Evolutionary conservation across 2,329 filamentous ascomycete species (phyloP).

Genomic region (Berkeleyomyces rouxiae): DNA sequence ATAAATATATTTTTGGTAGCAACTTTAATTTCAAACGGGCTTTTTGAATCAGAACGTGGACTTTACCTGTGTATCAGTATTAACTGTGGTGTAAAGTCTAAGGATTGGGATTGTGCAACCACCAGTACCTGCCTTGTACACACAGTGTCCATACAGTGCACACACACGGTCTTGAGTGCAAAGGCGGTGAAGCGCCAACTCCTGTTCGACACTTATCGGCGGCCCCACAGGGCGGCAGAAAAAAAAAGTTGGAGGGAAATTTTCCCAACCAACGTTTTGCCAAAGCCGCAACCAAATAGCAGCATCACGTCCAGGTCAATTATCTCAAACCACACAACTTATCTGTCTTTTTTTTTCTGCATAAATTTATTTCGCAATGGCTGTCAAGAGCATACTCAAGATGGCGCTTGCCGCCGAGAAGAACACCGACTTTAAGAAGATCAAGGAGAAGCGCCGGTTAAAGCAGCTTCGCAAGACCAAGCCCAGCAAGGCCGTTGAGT

Average conservation of each 20-base stretch:
- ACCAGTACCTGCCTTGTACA: too few species aligned
- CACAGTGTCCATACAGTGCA: neutral
- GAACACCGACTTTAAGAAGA: constrained; percentile 34
- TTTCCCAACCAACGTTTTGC: constrained; percentile 4
- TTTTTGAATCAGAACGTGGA: too few species aligned
- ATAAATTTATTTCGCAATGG: constrained; percentile 19
- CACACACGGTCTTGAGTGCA: neutral
- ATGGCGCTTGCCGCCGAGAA: constrained; percentile 39
- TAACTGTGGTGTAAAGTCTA: too few species aligned
- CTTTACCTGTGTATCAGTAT: too few species aligned
- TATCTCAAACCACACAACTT: neutral
- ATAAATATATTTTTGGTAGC: too few species aligned
- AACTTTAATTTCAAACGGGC: too few species aligned
- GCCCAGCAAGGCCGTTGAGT: constrained; percentile 18
- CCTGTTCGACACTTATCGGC: neutral
- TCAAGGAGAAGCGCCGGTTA: constrained; percentile 32
- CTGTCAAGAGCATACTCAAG: constrained; percentile 33
- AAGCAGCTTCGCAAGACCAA: constrained; percentile 28
- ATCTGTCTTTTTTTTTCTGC: neutral
- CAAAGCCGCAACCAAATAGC: neutral
- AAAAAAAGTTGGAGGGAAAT: constrained; percentile 10
- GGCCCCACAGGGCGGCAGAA: constrained; percentile 13
- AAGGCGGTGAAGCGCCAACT: constrained; percentile 13
- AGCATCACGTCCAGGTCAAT: neutral
- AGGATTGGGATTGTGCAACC: too few species aligned